Conservation (phyloP, 108 stramenopile species). For the Nannochloropsis oceanica region DNA sequence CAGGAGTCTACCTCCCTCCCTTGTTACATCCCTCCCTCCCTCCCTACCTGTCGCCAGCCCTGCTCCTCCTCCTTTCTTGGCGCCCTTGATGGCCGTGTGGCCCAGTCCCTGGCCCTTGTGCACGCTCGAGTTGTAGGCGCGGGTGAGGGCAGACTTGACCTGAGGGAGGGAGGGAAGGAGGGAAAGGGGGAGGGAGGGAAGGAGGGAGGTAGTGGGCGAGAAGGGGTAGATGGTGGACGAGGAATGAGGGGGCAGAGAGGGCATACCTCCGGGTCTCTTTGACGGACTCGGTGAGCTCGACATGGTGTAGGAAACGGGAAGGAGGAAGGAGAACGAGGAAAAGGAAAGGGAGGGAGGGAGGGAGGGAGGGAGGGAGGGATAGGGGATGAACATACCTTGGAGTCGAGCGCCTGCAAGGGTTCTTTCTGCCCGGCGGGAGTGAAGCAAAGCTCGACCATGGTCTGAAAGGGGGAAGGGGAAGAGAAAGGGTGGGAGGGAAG, state of each 20-base stretch:
- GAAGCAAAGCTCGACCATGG: no score
- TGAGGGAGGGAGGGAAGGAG: background rate
- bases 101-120: constrained; percentile 18
- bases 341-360: background rate
- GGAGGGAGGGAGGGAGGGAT: no score
- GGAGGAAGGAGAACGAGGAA: background rate
- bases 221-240: background rate
- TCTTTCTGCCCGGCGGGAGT: no score
- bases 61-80: background rate
- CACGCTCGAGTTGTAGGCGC: constrained; percentile 11
- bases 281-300: background rate
- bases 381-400: no score
- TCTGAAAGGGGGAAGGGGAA: no score
- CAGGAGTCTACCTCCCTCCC: no score
- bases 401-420: no score
- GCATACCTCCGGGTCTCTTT: background rate
- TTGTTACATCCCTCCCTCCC: no score
- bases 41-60: no score
- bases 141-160: constrained; percentile 10
- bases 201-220: background rate
- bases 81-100: constrained; percentile 2
- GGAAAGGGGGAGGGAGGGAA: background rate
- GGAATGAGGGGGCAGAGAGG: background rate
- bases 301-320: background rate
- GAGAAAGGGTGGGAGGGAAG: no score